Evolutionary conservation across 2,329 filamentous ascomycete genomes (phyloP), one percentile per base, ranked within the genome.

Genomic region (Hypoxylon sp.): DNA sequence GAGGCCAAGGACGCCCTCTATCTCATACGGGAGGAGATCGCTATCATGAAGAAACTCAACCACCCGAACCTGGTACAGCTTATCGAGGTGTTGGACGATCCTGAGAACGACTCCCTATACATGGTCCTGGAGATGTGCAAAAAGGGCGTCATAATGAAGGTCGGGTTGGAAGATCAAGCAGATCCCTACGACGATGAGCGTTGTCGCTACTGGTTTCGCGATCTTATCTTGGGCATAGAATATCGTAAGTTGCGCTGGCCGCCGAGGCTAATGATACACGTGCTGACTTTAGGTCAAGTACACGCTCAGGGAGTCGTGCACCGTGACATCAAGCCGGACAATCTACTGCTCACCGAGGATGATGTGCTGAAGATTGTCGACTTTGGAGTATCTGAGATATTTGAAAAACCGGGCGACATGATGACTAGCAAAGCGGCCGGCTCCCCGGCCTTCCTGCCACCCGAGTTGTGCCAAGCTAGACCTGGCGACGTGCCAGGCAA

Each of bases 121-220:
- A 98, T 99, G 91, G 95, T 99, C 18, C 83, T 99, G 74, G 95
- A 99, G 74, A 96, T 97, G 91, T 99, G 95, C 79, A 95, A 96
- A 71, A 97, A 97, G 74, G 95, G 95, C 1, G 94, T 97, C 18
- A 86, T 97, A 48, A 98, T 98, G 93, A 94, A 93, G 70, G 91
- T 99, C 52, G 92, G 91, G 2, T 78, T 98, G n/a, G 89, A 90
- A 57, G 89, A 96, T 68, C 81, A 83, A 55, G 90, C 92, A 15
- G 86, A 89, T 60, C 93, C 95, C 0, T 97, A 97, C 73, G 82
- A 86, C 23, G 85, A 90, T 61, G 92, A 97, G 68, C 82, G 83
- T 49, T 97, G 93, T 71, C 86, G 95, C 47, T 89, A 85, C 70
- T 98, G 92, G 91, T 98, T 99, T 71, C 88, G 95, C 45, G 94